phyloP scores from a whole-genome alignment of 345 rosid species.

The Psidium friedrichsthalianum region DNA sequence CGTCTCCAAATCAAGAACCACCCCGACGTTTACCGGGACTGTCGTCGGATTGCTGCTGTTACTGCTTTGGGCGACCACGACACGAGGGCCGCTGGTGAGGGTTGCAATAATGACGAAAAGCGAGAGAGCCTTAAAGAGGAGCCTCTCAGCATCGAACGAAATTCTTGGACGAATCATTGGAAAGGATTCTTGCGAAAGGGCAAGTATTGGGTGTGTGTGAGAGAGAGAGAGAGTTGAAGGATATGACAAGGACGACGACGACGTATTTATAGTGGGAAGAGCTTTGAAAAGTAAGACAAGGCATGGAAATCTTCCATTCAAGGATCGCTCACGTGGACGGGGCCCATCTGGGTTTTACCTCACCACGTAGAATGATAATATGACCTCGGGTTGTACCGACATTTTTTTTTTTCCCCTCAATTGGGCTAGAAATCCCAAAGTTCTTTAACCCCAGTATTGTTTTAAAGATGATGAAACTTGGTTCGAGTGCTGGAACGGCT shows the following conservation, averaged over 20 bases:
- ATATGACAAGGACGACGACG: rapidly evolving
- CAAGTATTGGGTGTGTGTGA: not conserved
- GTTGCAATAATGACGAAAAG: rapidly evolving
- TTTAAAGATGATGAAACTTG: not conserved
- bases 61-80: not conserved
- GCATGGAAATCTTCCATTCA: not conserved
- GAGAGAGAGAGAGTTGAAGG: not conserved
- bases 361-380: not conserved
- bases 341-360: not conserved
- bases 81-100: not conserved
- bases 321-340: not conserved
- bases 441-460: not conserved
- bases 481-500: not conserved
- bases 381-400: not conserved
- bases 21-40: not conserved
- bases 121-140: not conserved
- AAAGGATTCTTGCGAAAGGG: not conserved
- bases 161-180: not conserved
- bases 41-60: not conserved
- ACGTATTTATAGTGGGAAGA: not conserved
- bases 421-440: not conserved
- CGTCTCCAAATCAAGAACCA: not conserved
- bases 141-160: not conserved
- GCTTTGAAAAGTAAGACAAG: not conserved
- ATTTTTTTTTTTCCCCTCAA: not conserved